Evolutionary conservation across 2,329 filamentous ascomycete species (phyloP).

Genomic region (Tothia fuscella): DNA sequence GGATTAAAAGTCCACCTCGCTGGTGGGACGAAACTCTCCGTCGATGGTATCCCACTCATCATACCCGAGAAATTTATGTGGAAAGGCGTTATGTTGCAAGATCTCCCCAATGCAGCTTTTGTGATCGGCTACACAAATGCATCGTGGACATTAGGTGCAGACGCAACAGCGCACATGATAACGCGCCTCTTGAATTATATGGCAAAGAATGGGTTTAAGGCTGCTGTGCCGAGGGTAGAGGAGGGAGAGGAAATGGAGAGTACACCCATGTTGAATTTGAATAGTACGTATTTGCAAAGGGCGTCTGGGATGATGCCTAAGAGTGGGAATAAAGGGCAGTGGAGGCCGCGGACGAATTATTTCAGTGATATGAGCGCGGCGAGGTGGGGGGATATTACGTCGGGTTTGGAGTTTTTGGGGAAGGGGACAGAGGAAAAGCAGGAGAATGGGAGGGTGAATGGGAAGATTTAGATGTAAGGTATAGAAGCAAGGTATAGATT

Average conservation of each 20-base stretch:
- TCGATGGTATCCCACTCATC: conserved; percentile 39
- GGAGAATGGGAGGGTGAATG: not conserved
- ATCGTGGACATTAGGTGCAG: conserved; percentile 51
- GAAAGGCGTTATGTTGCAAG: conserved; percentile 50
- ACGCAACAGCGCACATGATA: conserved; percentile 39
- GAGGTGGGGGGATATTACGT: conserved; percentile 30
- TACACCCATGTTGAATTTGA: conserved; percentile 32
- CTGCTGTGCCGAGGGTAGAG: conserved; percentile 34
- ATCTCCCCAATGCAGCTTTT: conserved; percentile 48
- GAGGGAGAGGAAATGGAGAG: conserved; percentile 23
- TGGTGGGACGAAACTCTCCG: conserved; percentile 37
- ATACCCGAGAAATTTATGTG: conserved; percentile 43
- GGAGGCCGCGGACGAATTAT: conserved; percentile 24
- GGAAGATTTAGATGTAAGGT: not conserved
- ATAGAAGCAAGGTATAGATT: not conserved
- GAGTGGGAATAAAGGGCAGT: conserved; percentile 28
- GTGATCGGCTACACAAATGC: conserved; percentile 49
- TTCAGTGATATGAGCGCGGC: conserved; percentile 32
- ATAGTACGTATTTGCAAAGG: conserved; percentile 40
- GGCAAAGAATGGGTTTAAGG: conserved; percentile 29
- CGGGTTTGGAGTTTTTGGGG: conserved; percentile 25
- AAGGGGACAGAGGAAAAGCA: not conserved
- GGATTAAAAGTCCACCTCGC: conserved; percentile 46
- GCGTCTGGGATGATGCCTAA: conserved; percentile 34
- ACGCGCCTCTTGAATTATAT: conserved; percentile 41